Evolutionary conservation across 2,329 filamentous ascomycete genomes (phyloP), one percentile per base, ranked within the genome.

Genomic region (Cladosporium sphaerospermum): DNA sequence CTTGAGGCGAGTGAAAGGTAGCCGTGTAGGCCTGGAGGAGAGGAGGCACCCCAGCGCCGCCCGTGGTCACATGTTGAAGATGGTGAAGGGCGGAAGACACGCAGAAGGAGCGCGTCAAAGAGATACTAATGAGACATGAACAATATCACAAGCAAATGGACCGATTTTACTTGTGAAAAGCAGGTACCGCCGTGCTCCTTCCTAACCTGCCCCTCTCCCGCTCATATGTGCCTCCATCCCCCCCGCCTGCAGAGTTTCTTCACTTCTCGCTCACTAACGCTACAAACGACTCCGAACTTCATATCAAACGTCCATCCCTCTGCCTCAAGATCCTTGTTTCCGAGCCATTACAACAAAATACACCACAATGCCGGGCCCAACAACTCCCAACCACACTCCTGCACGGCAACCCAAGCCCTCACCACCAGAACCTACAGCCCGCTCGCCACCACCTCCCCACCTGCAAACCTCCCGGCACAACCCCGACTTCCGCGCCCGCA

Each of bases 401-500:
- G 5, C 36, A n/a, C 2, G 14, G 16, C 16, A n/a, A 8, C 13
- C n/a, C 36, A 39, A n/a, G 13, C n/a, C 36, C 36, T 1, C 36
- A 39, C n/a, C 10, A 13, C n/a, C 36, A 14, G 1, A 2, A 45
- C 10, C 28, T n/a, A 33, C 28, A 16, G 6, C 45, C 13, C 8
- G 14, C 3, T 32, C 45, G 6, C 4, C 45, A 18, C 23, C 40
- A n/a, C 16, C 28, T n/a, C 28, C 32, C 39, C 28, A 9, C 48
- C 13, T 51, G 3, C 32, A 51, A 18, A n/a, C 40, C 18, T 44
- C 40, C 1, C 43, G 44, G 5, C 48, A 51, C 32, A 14, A 34
- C 18, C 40, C 48, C 7, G 32, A 43, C 40, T 51, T 51, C 48
- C 31, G 16, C 18, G 18, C 28, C 13, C 48, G 48, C 40, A 51